These are phyloP conservation scores for Hypoxylon sp. DNA, from an alignment of 2,329 filamentous ascomycete species.

Conservation along the genomic window DNA sequence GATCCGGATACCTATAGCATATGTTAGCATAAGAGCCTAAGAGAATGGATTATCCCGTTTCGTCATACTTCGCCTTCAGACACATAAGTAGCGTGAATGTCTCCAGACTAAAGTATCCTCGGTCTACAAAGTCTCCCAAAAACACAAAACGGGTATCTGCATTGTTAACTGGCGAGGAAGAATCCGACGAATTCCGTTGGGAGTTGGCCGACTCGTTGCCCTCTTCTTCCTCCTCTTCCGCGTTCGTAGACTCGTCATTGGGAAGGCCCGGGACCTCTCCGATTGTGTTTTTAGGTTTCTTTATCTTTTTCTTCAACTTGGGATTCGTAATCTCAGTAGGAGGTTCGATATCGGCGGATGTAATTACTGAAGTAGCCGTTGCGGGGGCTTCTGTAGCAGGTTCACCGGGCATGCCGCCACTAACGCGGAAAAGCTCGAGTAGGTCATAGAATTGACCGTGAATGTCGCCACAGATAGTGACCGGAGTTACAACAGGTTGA, in stretches of 20 bases:
- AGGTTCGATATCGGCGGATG: conserved; percentile 91
- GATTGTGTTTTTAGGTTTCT: conserved; percentile 69
- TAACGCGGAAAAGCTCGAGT: conserved; percentile 95
- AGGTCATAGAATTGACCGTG: conserved; percentile 99
- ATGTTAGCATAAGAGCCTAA: conserved; percentile 33
- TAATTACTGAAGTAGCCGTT: conserved; percentile 81
- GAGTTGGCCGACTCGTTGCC: conserved; percentile 57
- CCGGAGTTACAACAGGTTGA: conserved; percentile 95
- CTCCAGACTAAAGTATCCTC: conserved; percentile 97
- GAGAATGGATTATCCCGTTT: conserved; percentile 17
- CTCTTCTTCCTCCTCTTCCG: conserved; percentile 65
- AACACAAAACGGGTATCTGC: conserved; percentile 72
- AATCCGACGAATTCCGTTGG: conserved; percentile 51
- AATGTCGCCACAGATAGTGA: conserved; percentile 98
- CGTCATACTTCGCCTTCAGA: conserved; percentile 78
- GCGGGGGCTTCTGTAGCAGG: conserved; percentile 77
- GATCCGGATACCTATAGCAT: conserved; percentile 85
- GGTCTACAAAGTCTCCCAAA: conserved; percentile 93
- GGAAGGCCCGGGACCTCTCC: conserved; percentile 66
- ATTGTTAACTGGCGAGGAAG: conserved; percentile 44
- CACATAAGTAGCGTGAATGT: conserved; percentile 98
- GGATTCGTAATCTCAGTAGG: conserved; percentile 90
- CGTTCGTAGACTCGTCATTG: conserved; percentile 63
- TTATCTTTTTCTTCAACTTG: conserved; percentile 88
- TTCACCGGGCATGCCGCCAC: conserved; percentile 95